Conservation (phyloP, 257 asterid genomes). For the Solanum megistacrolobum region DNA sequence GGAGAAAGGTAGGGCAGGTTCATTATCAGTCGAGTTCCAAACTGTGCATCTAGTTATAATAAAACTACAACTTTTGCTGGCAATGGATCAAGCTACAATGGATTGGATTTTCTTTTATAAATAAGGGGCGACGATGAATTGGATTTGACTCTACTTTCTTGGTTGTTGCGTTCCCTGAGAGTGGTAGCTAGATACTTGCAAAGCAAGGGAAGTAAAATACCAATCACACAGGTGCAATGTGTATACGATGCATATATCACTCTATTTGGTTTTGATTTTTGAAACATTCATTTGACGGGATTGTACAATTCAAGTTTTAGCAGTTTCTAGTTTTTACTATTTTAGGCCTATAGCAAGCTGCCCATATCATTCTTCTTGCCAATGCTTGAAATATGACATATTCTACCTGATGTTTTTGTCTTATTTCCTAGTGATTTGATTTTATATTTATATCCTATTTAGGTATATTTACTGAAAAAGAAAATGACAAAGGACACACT, state of each 20-base stretch:
- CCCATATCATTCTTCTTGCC: background rate
- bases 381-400: background rate
- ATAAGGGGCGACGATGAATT: background rate
- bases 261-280: background rate
- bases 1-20: background rate
- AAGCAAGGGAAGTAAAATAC: background rate
- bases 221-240: background rate
- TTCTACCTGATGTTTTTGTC: background rate
- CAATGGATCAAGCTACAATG: background rate
- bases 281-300: background rate
- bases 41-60: background rate
- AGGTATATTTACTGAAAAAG: conserved; percentile 44
- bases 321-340: background rate
- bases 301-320: background rate
- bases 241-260: background rate
- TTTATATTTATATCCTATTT: conserved; percentile 2
- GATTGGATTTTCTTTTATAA: background rate
- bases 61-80: background rate
- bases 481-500: conserved; percentile 20
- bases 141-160: background rate
- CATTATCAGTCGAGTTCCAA: background rate
- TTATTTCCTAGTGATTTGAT: background rate
- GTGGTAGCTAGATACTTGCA: background rate
- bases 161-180: background rate
- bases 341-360: background rate